A percentile compares a stretch with the other conserved stretches of the same genome.
These are phyloP conservation scores for Neospora caninum DNA, from an alignment of 169 alveolate species.

Conservation along the genomic window DNA sequence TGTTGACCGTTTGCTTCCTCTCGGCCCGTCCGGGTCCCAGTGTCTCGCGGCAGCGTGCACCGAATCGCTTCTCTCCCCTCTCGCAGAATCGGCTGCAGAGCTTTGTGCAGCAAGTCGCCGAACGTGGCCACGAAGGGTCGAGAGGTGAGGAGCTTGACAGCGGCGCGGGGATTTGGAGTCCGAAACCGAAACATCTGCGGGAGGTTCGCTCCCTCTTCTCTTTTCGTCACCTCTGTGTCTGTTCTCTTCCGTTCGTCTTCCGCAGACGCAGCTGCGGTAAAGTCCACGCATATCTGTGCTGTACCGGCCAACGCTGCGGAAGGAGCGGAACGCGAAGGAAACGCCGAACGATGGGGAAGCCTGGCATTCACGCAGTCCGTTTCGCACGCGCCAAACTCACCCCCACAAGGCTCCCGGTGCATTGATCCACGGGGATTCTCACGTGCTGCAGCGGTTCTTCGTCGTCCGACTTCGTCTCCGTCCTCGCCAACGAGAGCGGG, in stretches of 20 bases:
- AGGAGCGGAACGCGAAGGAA: too few relatives aligned
- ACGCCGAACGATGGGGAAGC: too few relatives aligned
- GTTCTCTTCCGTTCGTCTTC: background rate
- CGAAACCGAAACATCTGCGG: background rate
- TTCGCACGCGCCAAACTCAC: too few relatives aligned
- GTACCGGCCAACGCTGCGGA: too few relatives aligned
- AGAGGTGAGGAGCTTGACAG: background rate
- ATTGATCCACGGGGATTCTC: too few relatives aligned
- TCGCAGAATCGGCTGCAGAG: background rate
- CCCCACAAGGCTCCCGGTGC: too few relatives aligned
- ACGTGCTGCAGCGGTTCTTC: too few relatives aligned
- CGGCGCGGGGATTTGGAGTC: background rate
- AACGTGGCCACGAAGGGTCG: conserved; percentile 1
- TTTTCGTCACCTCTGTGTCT: background rate
- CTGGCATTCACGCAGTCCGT: too few relatives aligned
- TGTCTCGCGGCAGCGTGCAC: background rate
- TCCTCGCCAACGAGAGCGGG: background rate
- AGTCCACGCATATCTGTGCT: too few relatives aligned
- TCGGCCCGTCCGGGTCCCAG: background rate
- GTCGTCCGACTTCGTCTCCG: background rate
- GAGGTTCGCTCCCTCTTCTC: background rate
- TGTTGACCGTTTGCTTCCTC: background rate
- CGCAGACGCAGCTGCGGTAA: background rate
- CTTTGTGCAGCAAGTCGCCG: background rate
- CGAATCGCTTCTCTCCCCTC: background rate